Percentiles rank a stretch among this genome's conserved stretches.
Evolutionary conservation across 75 land plant genomes (phyloP).

Genomic region (Sequoiadendron giganteum): DNA sequence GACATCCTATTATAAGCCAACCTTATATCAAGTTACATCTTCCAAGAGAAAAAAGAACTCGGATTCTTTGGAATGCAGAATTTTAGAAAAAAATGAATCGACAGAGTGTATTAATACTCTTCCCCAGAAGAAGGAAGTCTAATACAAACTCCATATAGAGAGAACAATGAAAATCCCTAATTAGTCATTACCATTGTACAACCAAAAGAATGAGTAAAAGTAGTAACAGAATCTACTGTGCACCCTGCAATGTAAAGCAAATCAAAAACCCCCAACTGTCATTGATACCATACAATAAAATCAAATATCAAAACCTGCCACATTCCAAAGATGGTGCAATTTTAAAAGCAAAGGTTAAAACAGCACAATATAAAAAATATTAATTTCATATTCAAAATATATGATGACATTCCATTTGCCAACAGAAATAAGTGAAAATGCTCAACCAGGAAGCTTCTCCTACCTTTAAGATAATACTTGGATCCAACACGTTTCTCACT

Average conservation of each 20-base stretch:
- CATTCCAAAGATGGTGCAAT: not conserved
- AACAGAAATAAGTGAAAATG: not conserved
- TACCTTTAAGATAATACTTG: not conserved
- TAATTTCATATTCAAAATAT: not conserved
- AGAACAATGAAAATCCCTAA: not conserved
- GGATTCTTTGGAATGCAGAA: not conserved
- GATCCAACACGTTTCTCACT: constrained; percentile 32
- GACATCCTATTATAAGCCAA: too few species aligned
- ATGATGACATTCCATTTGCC: not conserved
- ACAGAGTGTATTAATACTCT: not conserved
- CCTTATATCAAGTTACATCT: not conserved
- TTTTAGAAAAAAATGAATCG: not conserved
- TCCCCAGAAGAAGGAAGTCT: not conserved
- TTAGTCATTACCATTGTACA: not conserved
- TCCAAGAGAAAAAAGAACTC: not conserved
- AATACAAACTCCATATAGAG: not conserved
- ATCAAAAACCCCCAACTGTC: not conserved
- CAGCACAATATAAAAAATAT: not conserved
- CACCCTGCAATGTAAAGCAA: not conserved
- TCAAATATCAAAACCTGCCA: constrained; percentile 1
- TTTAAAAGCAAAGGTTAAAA: not conserved
- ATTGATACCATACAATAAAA: not conserved
- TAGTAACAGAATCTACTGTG: not conserved
- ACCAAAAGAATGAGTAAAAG: not conserved
- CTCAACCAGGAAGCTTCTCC: not conserved